Evolutionary conservation across 1,139 yeast species (phyloP).

Genomic region (Pichia inconspicua): DNA sequence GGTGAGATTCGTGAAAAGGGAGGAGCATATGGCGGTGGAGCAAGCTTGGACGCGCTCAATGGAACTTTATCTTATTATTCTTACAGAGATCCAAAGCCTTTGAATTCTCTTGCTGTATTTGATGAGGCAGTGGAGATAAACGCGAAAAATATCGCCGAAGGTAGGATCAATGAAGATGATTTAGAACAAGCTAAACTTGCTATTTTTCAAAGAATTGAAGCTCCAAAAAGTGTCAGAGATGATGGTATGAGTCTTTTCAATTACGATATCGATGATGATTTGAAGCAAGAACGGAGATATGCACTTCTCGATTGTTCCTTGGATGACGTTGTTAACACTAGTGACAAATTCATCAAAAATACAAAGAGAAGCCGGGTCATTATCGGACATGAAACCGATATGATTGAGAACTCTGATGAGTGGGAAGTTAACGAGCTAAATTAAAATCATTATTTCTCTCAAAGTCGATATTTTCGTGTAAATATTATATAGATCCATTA

Average conservation of each 20-base stretch:
- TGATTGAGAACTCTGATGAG: slow-evolving; percentile 2
- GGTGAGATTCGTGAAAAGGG: slow-evolving; percentile 90
- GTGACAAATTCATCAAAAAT: slow-evolving; percentile 46
- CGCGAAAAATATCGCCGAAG: slow-evolving; percentile 35
- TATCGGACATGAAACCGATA: slow-evolving; percentile 34
- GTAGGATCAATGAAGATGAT: slow-evolving; percentile 41
- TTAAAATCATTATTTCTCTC: neutral
- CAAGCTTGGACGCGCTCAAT: slow-evolving; percentile 70
- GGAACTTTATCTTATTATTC: slow-evolving; percentile 81
- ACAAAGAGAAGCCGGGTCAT: slow-evolving; percentile 37
- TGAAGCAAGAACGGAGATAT: slow-evolving; percentile 76
- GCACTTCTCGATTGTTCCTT: slow-evolving; percentile 56
- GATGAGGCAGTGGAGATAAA: slow-evolving; percentile 52
- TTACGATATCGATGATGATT: slow-evolving; percentile 67
- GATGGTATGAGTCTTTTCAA: slow-evolving; percentile 67
- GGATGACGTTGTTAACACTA: slow-evolving; percentile 57
- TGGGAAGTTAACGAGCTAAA: slow-evolving; percentile 15
- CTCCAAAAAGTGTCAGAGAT: slow-evolving; percentile 73
- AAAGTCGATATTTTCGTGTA: too few species aligned
- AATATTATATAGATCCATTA: too few species aligned
- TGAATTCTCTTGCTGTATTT: slow-evolving; percentile 58
- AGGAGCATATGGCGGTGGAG: slow-evolving; percentile 98
- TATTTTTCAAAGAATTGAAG: slow-evolving; percentile 85
- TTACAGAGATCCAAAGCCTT: slow-evolving; percentile 88
- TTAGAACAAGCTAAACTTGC: slow-evolving; percentile 85